Base-by-base conservation (phyloP, 345 rosid genomes). In the Boechera retrofracta region DNA sequence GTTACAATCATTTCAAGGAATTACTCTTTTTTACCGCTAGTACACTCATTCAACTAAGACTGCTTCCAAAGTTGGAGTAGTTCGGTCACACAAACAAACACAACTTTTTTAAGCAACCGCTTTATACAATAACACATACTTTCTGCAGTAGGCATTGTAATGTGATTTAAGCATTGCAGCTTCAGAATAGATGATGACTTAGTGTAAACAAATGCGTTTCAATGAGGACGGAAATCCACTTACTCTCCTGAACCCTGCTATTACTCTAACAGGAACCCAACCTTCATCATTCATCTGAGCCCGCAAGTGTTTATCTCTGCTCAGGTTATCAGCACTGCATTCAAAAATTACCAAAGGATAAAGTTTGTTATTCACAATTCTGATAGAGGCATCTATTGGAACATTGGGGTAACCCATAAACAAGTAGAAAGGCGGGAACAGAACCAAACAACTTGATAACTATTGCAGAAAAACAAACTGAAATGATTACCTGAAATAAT, bases 231-330 rank as follows among this genome's bases (percentile, higher is more conserved):
- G 33, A 53, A 54, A 49, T 74, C 36, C 79, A 82, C 96, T 84
- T 76, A 94, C 98, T 85, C 82, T 88, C 18, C 89, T 91, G 83
- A 94, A 94, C 57, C 88, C 84, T 35, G 98, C 94, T 36, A 94
- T 86, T 21, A 94, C 72, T 67, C 72, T 75, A 74, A 94, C 76
- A 63, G 89, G 77, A 80, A 94, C 98, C 96, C 94, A 94, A 57
- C 98, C 98, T 71, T 87, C 86, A 5, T 83, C 88, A 82, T 90
- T 92, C 98, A 91, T 94, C 59, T 89, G 86, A 68, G 31, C 77
- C 83, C 92, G 84, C 88, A 94, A 84, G 87, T 77, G 86, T 60
- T 61, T 69, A 77, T 94, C 98, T 79, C 64, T 87, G 69, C 88
- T 79, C 78, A 94, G 85, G 84, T 94, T 94, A 67, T 86, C 91